Evolutionary conservation across 2,329 filamentous ascomycete species (phyloP), one percentile per base, ranked within the genome.

Genomic region (Zasmidium citrigriseum): DNA sequence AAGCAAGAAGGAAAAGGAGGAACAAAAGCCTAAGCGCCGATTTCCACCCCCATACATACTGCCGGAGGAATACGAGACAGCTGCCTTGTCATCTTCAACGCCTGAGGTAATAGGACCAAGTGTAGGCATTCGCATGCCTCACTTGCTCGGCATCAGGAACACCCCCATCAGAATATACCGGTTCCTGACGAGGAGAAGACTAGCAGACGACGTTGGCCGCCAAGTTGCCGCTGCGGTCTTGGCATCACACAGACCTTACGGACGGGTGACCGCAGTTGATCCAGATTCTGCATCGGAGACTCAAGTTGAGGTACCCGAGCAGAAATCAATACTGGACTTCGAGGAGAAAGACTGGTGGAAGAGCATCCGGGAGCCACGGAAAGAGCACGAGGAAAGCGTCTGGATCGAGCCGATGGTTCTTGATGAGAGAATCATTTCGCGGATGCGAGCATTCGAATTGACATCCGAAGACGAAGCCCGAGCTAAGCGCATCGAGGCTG

Each of bases 111-210:
- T 99, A 69, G 84, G 87, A 38, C 91, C 91, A 46, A 87, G 89
- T 4, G 80, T 83, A 22, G 82, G 89, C 14, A 83, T 99, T 59
- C 80, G 85, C 45, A 90, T 96, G 74, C 93, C 93, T 1, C 93
- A 98, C 73, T 84, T 97, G 58, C 88, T 99, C 25, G 95, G 95
- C 60, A 96, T 99, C 80, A 79, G 90, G 62, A 93, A 95, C 77
- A 97, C 93, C 2, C 90, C 92, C 0, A 89, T 87, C 64, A 88
- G 95, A 60, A 82, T 98, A 60, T 89, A 89, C 70, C 89, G 95
- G 64, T 99, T 93, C 82, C 81, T 99, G 60, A 96, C 89, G 73
- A 88, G 89, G 61, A 89, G 95, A 54, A 78, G 85, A 62, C 82
- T 96, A n/a, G 93, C 93, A 63, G 93, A 99, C 71, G 83, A 88